Base-by-base conservation (phyloP, 768 basidiomycete species). In the Boletus pseudopeckii region DNA sequence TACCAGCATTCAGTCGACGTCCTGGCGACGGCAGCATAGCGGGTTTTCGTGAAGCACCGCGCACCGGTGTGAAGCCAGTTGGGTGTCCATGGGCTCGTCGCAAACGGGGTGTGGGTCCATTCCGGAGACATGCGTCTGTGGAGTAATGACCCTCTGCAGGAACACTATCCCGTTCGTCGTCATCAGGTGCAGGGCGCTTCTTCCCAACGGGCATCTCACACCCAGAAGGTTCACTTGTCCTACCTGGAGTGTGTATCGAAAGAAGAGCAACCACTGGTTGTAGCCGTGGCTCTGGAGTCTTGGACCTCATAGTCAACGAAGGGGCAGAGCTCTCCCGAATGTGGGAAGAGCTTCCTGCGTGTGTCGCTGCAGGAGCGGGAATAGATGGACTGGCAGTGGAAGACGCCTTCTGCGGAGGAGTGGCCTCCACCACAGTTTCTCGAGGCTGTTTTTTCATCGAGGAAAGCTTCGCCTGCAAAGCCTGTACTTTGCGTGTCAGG, bases 171-270 rank as follows among this genome's bases (percentile, higher is more conserved):
- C 76, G 72, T 46, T 89, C 87, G 57, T 86, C 87, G 60, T 91
- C 88, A 51, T 90, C 89, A 2, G 90, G 89, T 26, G 83, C 85
- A 22, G 82, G 80, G 11, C 89, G 80, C 65, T 90, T 91, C 73
- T 83, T 85, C 30, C 86, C 84, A 28, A 70, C 63, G 34, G 80
- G 77, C 7, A 61, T 54, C 15, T 79, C 70, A 20, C 72, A 39
- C 11, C 45, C 66, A 43, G 74, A 65, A 38, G 71, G 66, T 46
- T 57, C 65, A 50, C 26, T 59, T 62, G 43, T 62, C 67, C 54
- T 54, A 57, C 82, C 78, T 22, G 84, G 82, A 1, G 82, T 82
- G 36, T 80, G 77, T 30, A 76, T 71, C 10, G 70, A 66, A 46
- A 58, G 68, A n/a, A 66, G 58, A 45, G 60, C 55, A 41, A 39